Base-by-base conservation (phyloP, 345 rosid genomes). In the Lagerstroemia speciosa region DNA sequence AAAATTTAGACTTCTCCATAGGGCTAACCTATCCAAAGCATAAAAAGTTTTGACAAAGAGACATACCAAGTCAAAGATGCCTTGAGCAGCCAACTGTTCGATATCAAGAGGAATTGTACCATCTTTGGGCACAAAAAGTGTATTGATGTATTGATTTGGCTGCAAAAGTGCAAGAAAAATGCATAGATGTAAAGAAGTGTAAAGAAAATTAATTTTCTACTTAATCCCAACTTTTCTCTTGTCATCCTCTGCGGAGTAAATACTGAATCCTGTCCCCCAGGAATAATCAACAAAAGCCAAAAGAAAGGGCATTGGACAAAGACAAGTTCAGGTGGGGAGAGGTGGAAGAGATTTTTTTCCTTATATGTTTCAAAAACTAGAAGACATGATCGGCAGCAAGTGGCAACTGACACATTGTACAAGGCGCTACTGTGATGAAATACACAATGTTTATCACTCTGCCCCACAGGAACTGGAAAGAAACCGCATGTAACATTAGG, bases 101-200 rank as follows among this genome's bases (percentile, higher is more conserved):
- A 79, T 69, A 74, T 93, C 90, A 55, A 88, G 71, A 12, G 78
- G 81, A 78, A 93, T 80, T 65, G 77, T 83, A 72, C 93, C 85
- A 66, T 82, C 90, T 78, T 81, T 85, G 19, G 96, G 95, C 71
- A 90, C 96, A 73, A 93, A 77, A 75, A 93, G 80, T 12, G 92
- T 83, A 74, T 88, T 88, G 74, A 93, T 77, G 75, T 93, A 90
- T 76, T 85, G 80, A 75, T 82, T 78, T 64, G 90, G 89, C 98
- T 92, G 91, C 84, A 86, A 41, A 76, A 27, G 33, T 30, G 22
- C 57, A 20, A 52, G 19, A 52, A 5, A 52, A n/a, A n/a, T 27
- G 26, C 27, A 60, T 60, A 27, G 10, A 20, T 19, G 66, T n/a
- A 9, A 41, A 41, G 46, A 41, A 41, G 14, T 14, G 16, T 14